Evolutionary conservation across 78 protist genomes (phyloP).

Genomic region (Tieghemostelium lacteum): DNA sequence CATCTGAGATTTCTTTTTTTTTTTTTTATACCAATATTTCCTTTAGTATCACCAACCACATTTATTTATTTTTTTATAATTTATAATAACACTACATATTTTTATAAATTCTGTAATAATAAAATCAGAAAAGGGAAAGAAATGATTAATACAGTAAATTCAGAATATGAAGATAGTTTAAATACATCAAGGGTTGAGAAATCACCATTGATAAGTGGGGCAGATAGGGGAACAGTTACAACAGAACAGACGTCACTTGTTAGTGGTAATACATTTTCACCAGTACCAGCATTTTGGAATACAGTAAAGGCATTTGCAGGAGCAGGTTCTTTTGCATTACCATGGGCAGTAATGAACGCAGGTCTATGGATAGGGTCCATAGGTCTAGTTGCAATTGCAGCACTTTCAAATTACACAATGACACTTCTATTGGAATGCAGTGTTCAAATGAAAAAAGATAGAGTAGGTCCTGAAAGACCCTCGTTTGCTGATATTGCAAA

Average conservation of each 20-base stretch:
- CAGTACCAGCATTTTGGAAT: slow-evolving; percentile 43
- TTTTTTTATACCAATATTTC: no score
- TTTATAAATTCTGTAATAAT: no score
- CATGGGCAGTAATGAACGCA: slow-evolving; percentile 59
- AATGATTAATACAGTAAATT: no score
- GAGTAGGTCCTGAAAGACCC: slow-evolving; percentile 18
- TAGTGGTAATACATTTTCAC: no score
- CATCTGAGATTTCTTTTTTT: neutral
- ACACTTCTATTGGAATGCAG: slow-evolving; percentile 32
- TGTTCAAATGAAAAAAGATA: slow-evolving; percentile 24
- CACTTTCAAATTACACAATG: slow-evolving; percentile 70
- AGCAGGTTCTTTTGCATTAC: slow-evolving; percentile 73
- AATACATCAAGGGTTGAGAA: neutral
- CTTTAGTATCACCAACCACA: neutral
- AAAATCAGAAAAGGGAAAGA: neutral
- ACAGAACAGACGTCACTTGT: no score
- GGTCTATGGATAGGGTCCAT: slow-evolving; percentile 61
- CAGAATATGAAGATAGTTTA: neutral
- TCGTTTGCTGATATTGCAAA: slow-evolving; percentile 41
- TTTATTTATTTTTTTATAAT: no score
- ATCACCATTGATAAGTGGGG: neutral
- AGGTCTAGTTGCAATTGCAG: slow-evolving; percentile 57
- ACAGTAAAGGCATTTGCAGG: slow-evolving; percentile 72
- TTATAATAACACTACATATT: no score
- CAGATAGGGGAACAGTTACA: neutral